Evolutionary conservation across 2,329 filamentous ascomycete species (phyloP).

Genomic region (Neofusicoccum ribis): DNA sequence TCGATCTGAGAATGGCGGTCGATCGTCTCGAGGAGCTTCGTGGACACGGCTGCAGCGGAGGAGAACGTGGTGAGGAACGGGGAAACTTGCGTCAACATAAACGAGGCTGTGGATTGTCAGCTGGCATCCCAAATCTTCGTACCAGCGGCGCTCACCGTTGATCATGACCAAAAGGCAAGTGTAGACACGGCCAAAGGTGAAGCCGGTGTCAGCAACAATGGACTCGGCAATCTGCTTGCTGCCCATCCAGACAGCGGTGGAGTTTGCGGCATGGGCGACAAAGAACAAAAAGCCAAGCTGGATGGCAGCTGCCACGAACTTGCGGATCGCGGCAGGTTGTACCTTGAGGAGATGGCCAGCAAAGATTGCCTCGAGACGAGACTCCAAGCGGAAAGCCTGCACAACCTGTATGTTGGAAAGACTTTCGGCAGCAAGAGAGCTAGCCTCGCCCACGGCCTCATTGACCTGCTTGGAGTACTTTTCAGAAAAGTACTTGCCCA

Average conservation of each 20-base stretch:
- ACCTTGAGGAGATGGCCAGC: slow-evolving; percentile 53
- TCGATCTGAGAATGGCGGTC: slow-evolving; percentile 47
- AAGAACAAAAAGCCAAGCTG: slow-evolving; percentile 66
- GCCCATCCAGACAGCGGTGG: slow-evolving; percentile 68
- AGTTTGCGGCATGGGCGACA: slow-evolving; percentile 66
- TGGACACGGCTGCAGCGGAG: slow-evolving; percentile 53
- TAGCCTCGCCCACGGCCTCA: slow-evolving; percentile 57
- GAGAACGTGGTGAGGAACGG: slow-evolving; percentile 53
- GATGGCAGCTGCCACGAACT: slow-evolving; percentile 56
- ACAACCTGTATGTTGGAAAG: slow-evolving; percentile 63
- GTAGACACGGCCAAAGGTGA: slow-evolving; percentile 51
- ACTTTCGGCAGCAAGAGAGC: slow-evolving; percentile 63
- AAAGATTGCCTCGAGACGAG: slow-evolving; percentile 62
- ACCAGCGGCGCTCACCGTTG: slow-evolving; percentile 33
- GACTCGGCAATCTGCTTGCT: slow-evolving; percentile 55
- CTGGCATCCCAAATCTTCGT: slow-evolving; percentile 1
- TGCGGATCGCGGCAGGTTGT: slow-evolving; percentile 57
- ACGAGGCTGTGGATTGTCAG: slow-evolving; percentile 37
- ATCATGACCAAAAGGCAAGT: slow-evolving; percentile 58
- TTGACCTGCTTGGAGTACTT: slow-evolving; percentile 54
- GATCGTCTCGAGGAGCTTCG: slow-evolving; percentile 61
- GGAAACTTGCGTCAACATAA: slow-evolving; percentile 48
- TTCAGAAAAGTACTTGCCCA: slow-evolving; percentile 56
- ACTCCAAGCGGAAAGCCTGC: slow-evolving; percentile 63
- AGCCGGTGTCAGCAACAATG: slow-evolving; percentile 31